These are phyloP conservation scores for Exophiala xenobiotica DNA, from an alignment of 2,329 filamentous ascomycete species.

Conservation along the genomic window DNA sequence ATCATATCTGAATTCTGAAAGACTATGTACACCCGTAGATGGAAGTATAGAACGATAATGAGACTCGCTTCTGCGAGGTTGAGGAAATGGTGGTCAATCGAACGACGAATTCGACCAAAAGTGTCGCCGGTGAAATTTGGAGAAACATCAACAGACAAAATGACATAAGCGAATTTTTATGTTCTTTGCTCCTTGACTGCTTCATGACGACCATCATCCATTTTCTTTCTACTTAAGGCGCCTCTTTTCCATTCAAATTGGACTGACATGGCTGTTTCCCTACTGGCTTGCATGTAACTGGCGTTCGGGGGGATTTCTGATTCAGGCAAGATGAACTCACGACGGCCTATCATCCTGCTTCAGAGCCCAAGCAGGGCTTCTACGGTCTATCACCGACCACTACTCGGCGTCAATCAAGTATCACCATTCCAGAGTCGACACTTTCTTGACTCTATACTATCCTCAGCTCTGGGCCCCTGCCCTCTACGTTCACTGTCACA, in stretches of 20 bases:
- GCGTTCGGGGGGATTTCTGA: background rate
- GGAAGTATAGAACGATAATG: too few relatives aligned
- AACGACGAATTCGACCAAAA: background rate
- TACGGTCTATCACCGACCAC: background rate
- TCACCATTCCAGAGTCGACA: conserved; percentile 16
- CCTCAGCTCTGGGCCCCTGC: conserved; percentile 28
- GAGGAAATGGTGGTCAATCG: conserved; percentile 2
- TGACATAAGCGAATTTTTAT: too few relatives aligned
- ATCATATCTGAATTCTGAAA: background rate
- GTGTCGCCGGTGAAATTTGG: background rate
- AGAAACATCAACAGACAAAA: background rate
- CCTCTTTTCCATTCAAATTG: background rate
- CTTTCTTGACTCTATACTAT: conserved; percentile 29
- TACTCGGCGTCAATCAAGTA: background rate
- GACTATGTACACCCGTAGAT: background rate
- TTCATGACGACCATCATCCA: too few relatives aligned
- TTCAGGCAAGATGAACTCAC: background rate
- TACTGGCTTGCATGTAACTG: background rate
- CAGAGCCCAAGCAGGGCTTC: background rate
- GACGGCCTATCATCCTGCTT: background rate
- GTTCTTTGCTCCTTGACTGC: too few relatives aligned
- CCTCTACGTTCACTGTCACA: conserved; percentile 66
- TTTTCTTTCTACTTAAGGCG: too few relatives aligned
- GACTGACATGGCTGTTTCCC: too few relatives aligned
- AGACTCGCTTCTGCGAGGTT: too few relatives aligned